Base-by-base conservation (phyloP, 2,329 filamentous ascomycete genomes). In the Colletotrichum tofieldiae region DNA sequence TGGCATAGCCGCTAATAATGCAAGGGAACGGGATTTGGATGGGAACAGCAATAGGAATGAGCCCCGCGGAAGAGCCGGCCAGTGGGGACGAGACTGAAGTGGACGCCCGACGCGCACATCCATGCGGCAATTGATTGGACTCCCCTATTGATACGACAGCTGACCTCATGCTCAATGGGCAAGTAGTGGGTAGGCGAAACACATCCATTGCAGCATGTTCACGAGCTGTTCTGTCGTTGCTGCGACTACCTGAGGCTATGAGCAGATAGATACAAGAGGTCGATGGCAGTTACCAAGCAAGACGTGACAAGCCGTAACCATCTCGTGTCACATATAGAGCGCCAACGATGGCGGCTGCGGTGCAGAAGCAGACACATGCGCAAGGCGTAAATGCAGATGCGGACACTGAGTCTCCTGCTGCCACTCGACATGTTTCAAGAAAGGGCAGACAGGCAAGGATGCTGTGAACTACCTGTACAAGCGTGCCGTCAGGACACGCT, bases 351-450 rank as follows among this genome's bases (percentile, higher is more conserved):
- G 58, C n/a, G 41, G 41, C 39, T 35, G 23, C 32, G 39, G 12
- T 32, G 41, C 41, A n/a, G 55, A 26, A 43, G n/a, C 55, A 43
- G 65, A 63, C 26, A 49, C 49, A 29, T 12, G 26, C 49, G 23
- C 23, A 29, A 5, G 12, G 3, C 29, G 49, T 7, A 29, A 29
- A 35, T 47, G 63, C 43, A 61, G 45, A 51, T 35, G 55, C 39
- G 18, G 23, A 9, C 18, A 51, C 23, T 49, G 41, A 64, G 37
- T 67, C 39, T 64, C 29, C 63, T 52, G 58, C 60, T 63, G 59
- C 59, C 61, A 45, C 67, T 69, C 61, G 11, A n/a, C 35, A 58
- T 66, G 67, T 70, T 70, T 70, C 67, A 69, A 51, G 35, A 39
- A 32, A 39, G 43, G 12, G 11, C 60, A 52, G 35, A 59, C 26